Evolutionary conservation across 306 rosid species (phyloP), one percentile per base, ranked within the genome.

Genomic region (barrel medic (Medicago truncatula)): DNA sequence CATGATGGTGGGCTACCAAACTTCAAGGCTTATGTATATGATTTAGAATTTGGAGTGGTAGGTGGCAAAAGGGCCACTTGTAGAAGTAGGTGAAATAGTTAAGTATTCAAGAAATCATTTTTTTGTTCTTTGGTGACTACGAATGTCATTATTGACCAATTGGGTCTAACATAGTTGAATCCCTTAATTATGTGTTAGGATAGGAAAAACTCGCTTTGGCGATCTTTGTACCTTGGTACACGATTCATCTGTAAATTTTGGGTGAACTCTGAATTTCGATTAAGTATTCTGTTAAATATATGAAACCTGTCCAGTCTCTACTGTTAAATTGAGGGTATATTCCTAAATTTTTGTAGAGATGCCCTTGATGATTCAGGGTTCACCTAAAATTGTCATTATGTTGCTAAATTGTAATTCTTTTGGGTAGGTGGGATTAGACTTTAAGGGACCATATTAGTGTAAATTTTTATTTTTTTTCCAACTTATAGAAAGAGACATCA

Each of bases 1-100:
- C n/a, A 78, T 4, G 46, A 40, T 71, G 85, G 79, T 58, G 70
- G 73, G 83, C 85, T 73, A 80, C 83, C 78, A 16, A 76, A 52
- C 31, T 8, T 36, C 1, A 50, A 54, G 47, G 38, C 36, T 7
- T 68, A 38, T 17, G 8, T 68, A 67, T 70, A 56, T 62, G 62
- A 54, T 61, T 61, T 18, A 70, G 70, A 76, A 67, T 58, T 36
- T 16, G 76, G 64, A 36, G 68, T 16, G 78, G 84, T 78, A 38
- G 88, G 86, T 79, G 1, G 71, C 68, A 70, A 76, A 73, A 36
- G 18, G 63, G 18, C 47, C 58, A 44, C 14, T 67, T 66, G 63
- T 34, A 54, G 34, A 75, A 67, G 79, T 77, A 46, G 82, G 68
- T 61, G 70, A 67, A 65, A 36, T 43, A 64, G 40, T 65, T 66